Evolutionary conservation across 2,329 filamentous ascomycete genomes (phyloP).

Genomic region (Trichoderma sp.): DNA sequence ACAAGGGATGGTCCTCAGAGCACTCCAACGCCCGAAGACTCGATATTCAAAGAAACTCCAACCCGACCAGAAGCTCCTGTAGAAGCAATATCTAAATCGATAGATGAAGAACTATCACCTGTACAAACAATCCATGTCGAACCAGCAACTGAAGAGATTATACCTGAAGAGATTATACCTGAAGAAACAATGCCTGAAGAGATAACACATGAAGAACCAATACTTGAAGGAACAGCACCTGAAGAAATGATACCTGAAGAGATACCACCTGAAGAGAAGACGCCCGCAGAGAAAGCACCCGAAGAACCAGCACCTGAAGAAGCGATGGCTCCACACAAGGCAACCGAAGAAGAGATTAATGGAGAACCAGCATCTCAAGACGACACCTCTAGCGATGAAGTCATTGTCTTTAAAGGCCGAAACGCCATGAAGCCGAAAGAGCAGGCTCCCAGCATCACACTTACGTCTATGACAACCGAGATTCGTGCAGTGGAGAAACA

Average conservation of each 20-base stretch:
- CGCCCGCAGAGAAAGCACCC: neutral
- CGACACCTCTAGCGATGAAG: conserved; percentile 58
- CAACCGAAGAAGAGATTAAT: conserved; percentile 16
- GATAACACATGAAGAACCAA: neutral
- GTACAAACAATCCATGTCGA: neutral
- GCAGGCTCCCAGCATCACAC: conserved; percentile 22
- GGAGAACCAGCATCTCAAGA: conserved; percentile 11
- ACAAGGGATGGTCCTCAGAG: neutral
- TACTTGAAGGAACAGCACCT: neutral
- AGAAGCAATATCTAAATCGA: neutral
- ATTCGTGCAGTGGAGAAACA: neutral
- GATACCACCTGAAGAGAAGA: conserved; percentile 16
- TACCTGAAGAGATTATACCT: neutral
- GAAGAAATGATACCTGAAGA: conserved; percentile 18
- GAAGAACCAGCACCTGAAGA: neutral
- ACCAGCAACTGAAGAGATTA: conserved; percentile 22
- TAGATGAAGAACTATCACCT: neutral
- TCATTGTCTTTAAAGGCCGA: conserved; percentile 65
- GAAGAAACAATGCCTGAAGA: neutral
- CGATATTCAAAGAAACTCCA: conserved; percentile 22
- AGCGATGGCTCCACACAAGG: conserved; percentile 20
- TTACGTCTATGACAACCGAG: conserved; percentile 24
- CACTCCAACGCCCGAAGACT: neutral
- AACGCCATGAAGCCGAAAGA: conserved; percentile 30
- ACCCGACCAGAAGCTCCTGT: neutral